Evolutionary conservation across 2,329 filamentous ascomycete genomes (phyloP), one percentile per base, ranked within the genome.

Genomic region (Plenodomus lindquistii): DNA sequence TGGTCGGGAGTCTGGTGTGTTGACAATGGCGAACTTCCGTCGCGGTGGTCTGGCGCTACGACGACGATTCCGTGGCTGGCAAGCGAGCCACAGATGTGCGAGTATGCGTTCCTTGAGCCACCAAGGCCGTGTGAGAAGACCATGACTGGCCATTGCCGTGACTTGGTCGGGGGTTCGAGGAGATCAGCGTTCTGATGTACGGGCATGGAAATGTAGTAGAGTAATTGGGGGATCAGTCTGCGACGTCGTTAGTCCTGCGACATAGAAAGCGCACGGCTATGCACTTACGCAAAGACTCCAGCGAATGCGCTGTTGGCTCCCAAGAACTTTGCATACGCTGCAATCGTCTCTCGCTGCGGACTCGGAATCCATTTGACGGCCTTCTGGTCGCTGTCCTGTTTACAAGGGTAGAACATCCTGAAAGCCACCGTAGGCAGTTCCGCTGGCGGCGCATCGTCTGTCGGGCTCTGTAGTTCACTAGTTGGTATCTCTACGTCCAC

Each of bases 121-220:
- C 88, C 91, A 1, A 96, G 78, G 1, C 91, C 91, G 66, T 96
- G 91, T 1, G 89, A 94, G 73, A 96, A 95, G 54, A 96, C 78
- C 76, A 91, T 85, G 0, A 90, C 87, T 0, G 91, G 90, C 87
- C 89, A 94, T 74, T 84, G 77, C 46, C 78, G 75, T 49, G 49
- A 83, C 64, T 49, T 76, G 50, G 65, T 76, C 1, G 71, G 69
- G 18, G 76, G 69, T 24, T 73, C 65, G 31, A 85, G 79, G 7
- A 92, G 71, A 5, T 80, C 77, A 10, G 88, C 88, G 66, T 91
- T 89, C 59, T 88, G 85, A 57, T 84, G 79, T 20, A 84, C 87
- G 5, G 88, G 88, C 20, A 93, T 86, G 1, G 84, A 81, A 39
- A 88, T 84, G 67, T 87, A 89, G 68, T 90, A 83, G 1, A 93